A percentile compares a stretch with the other conserved stretches of the same genome.
Evolutionary conservation across 768 basidiomycete species (phyloP).

Genomic region (Russula brevipes): DNA sequence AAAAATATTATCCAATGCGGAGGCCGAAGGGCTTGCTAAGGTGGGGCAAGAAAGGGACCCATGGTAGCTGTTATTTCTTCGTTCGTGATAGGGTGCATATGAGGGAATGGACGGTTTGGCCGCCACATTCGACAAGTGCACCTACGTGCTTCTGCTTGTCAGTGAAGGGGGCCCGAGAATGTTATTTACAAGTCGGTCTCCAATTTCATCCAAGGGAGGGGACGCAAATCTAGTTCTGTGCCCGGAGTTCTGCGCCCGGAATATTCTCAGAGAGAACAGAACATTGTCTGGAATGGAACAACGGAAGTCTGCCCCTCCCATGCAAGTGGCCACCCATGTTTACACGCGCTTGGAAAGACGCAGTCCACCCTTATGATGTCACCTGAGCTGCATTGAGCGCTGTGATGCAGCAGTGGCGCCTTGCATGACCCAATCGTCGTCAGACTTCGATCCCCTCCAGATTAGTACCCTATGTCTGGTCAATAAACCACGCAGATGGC

Average conservation of each 20-base stretch:
- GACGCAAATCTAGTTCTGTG: background rate
- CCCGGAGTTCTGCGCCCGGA: no score
- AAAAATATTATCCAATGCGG: no score
- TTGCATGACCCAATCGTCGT: background rate
- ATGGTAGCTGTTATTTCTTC: no score
- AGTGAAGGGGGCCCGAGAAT: no score
- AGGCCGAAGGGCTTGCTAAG: no score
- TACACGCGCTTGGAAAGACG: background rate
- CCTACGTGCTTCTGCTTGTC: no score
- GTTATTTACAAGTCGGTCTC: no score
- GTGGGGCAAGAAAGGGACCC: no score
- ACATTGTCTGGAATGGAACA: background rate
- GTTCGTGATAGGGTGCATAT: no score
- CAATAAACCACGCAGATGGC: background rate
- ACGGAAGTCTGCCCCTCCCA: background rate
- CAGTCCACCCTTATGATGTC: background rate
- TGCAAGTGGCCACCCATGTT: background rate
- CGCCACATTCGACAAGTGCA: no score
- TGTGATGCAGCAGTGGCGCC: background rate
- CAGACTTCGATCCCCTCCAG: conserved; percentile 79
- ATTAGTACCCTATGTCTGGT: conserved; percentile 62
- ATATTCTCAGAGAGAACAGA: background rate
- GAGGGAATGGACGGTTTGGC: no score
- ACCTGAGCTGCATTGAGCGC: background rate
- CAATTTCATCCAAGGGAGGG: background rate